Evolutionary conservation across 305 asterid genomes (phyloP).

Genomic region (Ilex paraguariensis): DNA sequence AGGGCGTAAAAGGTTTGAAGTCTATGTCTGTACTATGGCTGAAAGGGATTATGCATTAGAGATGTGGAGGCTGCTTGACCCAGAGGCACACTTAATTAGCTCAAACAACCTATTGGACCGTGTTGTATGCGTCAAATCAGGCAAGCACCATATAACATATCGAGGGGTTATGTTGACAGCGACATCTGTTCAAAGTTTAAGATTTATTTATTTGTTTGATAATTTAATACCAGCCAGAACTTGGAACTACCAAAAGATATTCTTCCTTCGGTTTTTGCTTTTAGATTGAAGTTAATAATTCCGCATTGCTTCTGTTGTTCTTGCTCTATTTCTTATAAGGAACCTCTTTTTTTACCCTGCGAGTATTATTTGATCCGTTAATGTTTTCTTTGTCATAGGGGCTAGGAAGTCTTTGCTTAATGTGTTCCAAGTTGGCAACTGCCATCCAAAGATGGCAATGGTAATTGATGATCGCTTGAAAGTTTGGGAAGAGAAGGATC

Average conservation of each 20-base stretch:
- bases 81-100: slow-evolving; percentile 65
- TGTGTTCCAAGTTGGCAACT: slow-evolving; percentile 81
- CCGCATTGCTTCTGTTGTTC: neutral
- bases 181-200: slow-evolving; percentile 7
- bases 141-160: slow-evolving; percentile 26
- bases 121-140: slow-evolving; percentile 88
- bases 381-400: slow-evolving; percentile 34
- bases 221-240: no score
- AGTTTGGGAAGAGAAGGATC: slow-evolving; percentile 99
- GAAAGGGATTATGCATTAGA: slow-evolving; percentile 98
- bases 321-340: neutral
- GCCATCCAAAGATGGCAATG: slow-evolving; percentile 98
- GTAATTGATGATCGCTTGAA: slow-evolving; percentile 93
- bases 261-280: neutral
- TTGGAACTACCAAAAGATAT: neutral
- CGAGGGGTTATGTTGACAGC: neutral
- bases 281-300: neutral
- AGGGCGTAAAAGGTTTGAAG: slow-evolving; percentile 96
- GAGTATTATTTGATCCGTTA: slow-evolving; percentile 3
- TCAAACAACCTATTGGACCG: slow-evolving; percentile 72
- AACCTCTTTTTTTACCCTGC: neutral
- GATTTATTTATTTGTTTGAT: neutral
- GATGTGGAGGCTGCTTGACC: slow-evolving; percentile 98
- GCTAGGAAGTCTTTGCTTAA: slow-evolving; percentile 80
- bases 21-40: slow-evolving; percentile 97